A percentile compares a stretch with the other conserved stretches of the same genome.
Evolutionary conservation across 345 rosid species (phyloP).

Genomic region (Populus alba): DNA sequence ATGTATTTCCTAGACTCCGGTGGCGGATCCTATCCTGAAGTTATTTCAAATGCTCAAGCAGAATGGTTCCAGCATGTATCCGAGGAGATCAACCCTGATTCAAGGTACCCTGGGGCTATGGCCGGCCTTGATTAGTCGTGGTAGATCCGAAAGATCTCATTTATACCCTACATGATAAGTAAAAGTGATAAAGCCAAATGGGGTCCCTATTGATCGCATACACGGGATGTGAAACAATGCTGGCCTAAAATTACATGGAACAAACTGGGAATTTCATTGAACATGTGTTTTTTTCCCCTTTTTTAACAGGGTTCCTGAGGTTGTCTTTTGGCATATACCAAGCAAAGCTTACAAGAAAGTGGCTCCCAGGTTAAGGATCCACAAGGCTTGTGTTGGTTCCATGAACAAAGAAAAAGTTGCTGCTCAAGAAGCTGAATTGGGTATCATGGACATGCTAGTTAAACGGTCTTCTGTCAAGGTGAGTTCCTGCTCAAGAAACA

Average conservation of each 20-base stretch:
- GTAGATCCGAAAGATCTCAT: neutral
- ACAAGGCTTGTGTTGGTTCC: conserved; percentile 77
- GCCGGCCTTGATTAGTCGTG: neutral
- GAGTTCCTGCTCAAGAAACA: neutral
- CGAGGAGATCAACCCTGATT: conserved; percentile 55
- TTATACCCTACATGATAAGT: no score
- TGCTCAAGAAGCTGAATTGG: conserved; percentile 74
- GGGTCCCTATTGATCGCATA: no score
- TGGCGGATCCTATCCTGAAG: conserved; percentile 85
- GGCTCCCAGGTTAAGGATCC: conserved; percentile 55
- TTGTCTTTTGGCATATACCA: conserved; percentile 93
- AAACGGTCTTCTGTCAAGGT: conserved; percentile 76
- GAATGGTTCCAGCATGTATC: conserved; percentile 68
- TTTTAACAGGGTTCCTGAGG: conserved; percentile 63
- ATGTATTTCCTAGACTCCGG: conserved; percentile 92
- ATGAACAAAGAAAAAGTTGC: conserved; percentile 75
- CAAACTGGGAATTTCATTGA: neutral
- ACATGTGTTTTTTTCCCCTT: neutral
- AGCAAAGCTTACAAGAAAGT: conserved; percentile 70
- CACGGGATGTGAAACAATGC: neutral
- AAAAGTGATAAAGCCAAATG: no score
- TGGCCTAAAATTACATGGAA: neutral
- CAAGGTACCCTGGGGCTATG: conserved; percentile 40
- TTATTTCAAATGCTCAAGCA: conserved; percentile 68
- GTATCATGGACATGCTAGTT: conserved; percentile 59